Base-by-base conservation (phyloP, 208 protist genomes). In the Crithidia sp. region DNA sequence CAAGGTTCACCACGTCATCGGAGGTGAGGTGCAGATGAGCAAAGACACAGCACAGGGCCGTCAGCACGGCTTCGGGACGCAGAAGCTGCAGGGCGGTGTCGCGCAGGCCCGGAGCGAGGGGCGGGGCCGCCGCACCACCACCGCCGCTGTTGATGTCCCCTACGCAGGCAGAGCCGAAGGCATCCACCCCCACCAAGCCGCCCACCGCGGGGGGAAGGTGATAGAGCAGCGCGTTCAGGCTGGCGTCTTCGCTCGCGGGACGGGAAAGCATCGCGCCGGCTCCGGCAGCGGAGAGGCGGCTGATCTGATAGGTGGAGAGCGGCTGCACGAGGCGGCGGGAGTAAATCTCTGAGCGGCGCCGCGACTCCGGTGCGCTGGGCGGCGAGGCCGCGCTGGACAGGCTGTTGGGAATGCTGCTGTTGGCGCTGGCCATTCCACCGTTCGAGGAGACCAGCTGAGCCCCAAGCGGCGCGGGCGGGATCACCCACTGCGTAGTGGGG, bases 21-120 rank as follows among this genome's bases (percentile, higher is more conserved):
- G 67, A 43, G n/a, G 70, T 62, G 47, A 91, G 66, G 61, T 91
- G 86, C 13, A 85, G 57, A 50, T 91, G 86, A 2, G 80, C 82
- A 39, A 87, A 81, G 6, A 81, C 43, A 14, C 45, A 56, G 65
- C 77, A 81, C 3, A 89, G 63, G 0, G 63, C 67, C 40, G 73
- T 59, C 16, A 79, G 28, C 41, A 86, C 77, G 12, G 52, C 69
- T 40, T 68, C 62, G 13, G 49, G 74, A 0, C 62, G 65, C 37
- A 78, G 37, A 3, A 53, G 43, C 50, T 55, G 73, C 58, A 77
- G 65, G 5, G 50, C 2, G 5, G 49, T 37, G 43, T 67, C 73
- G 12, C 65, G 41, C 52, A 50, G 5, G 13, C 10, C 16, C 5
- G 52, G 14, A 1, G 62, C 12, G 2, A 39, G 17, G 4, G 17